Evolutionary conservation across 148 eudicot genomes (phyloP).

Genomic region (Polygonum aviculare): DNA sequence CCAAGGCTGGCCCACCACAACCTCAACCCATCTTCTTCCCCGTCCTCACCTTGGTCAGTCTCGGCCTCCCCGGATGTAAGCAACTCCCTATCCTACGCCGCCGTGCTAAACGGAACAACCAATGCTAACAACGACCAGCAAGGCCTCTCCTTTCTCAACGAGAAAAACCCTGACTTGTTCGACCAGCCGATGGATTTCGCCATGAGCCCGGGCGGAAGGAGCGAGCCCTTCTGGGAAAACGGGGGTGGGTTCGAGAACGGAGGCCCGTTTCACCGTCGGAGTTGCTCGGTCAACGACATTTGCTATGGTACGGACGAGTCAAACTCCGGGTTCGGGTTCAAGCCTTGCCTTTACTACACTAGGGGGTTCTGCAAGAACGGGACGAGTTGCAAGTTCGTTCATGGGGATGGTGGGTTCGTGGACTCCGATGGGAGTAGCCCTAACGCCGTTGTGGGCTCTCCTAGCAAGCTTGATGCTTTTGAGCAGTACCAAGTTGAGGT

Average conservation of each 20-base stretch:
- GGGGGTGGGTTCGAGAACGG: conserved; percentile 12
- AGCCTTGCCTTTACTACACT: conserved; percentile 61
- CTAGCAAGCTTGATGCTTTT: conserved; percentile 37
- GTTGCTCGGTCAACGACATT: conserved; percentile 61
- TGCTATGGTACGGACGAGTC: conserved; percentile 44
- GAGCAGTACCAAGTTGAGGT: conserved; percentile 41
- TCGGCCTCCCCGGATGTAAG: conserved; percentile 30
- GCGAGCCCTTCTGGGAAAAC: conserved; percentile 17
- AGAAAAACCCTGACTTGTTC: conserved; percentile 29
- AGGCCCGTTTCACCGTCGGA: conserved; percentile 39
- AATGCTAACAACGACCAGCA: conserved; percentile 14
- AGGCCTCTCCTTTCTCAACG: conserved; percentile 21
- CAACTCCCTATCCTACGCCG: conserved; percentile 42
- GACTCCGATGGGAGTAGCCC: conserved; percentile 18
- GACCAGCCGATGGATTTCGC: conserved; percentile 29
- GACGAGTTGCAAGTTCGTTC: conserved; percentile 47
- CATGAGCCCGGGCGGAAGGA: conserved; percentile 29
- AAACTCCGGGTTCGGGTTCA: conserved; percentile 40
- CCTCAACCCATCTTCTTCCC: conserved; percentile 36
- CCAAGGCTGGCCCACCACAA: conserved; percentile 43
- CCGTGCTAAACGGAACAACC: conserved; percentile 36
- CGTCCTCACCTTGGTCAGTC: conserved; percentile 53
- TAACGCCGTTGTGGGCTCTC: conserved; percentile 31
- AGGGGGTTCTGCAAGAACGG: conserved; percentile 80
- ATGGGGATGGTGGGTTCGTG: conserved; percentile 24